phyloP scores from a whole-genome alignment of 192 early-diverging fungal genomes.

The Powellomyces hirtus region DNA sequence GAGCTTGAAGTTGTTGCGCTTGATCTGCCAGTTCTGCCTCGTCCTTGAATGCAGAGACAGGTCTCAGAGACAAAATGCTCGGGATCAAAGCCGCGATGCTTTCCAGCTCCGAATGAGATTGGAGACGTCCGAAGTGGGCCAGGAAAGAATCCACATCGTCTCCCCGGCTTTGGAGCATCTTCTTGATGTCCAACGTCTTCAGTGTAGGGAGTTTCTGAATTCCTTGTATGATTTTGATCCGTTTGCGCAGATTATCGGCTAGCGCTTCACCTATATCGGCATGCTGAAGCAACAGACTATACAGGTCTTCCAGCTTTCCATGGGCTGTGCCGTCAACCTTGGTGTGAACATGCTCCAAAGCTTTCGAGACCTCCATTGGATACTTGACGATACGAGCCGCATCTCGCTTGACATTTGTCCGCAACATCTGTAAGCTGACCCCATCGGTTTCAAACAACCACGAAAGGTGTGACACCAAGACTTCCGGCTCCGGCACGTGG shows the following conservation, averaged over 20 bases:
- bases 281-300: neutral
- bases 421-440: neutral
- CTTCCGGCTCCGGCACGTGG: slow-evolving; percentile 1
- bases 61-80: neutral
- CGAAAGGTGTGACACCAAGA: neutral
- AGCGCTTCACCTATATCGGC: too few species aligned
- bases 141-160: neutral
- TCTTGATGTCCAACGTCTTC: neutral
- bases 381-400: neutral
- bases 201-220: neutral
- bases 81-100: neutral
- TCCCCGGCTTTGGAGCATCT: neutral
- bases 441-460: slow-evolving; percentile 7
- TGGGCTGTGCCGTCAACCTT: neutral
- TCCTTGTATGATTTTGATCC: neutral
- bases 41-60: neutral
- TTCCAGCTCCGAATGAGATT: neutral
- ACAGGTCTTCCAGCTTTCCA: neutral
- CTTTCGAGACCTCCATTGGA: neutral
- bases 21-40: neutral
- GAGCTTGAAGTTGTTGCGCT: neutral
- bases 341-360: neutral
- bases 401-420: neutral
- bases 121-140: neutral
- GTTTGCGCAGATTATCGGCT: too few species aligned